Percentiles rank a stretch among this genome's conserved stretches.
Evolutionary conservation across 2,329 filamentous ascomycete species (phyloP).

Genomic region (Arthrobotrys entomopaga): DNA sequence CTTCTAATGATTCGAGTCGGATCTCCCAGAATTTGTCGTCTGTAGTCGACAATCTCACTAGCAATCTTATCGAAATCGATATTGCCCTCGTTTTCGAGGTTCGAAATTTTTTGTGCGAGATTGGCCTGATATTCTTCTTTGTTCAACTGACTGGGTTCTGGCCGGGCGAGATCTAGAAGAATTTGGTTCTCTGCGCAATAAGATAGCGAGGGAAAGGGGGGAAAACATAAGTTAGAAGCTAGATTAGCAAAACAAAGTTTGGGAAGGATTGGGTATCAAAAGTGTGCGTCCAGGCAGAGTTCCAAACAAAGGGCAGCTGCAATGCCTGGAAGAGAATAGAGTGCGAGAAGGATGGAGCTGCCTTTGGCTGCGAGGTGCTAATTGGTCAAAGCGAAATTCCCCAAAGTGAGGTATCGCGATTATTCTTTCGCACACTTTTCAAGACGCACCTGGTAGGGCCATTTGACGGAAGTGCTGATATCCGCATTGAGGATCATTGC

Average conservation of each 20-base stretch:
- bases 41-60: slow-evolving; percentile 73
- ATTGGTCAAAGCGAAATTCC: slow-evolving; percentile 13
- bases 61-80: slow-evolving; percentile 75
- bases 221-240: slow-evolving; percentile 45
- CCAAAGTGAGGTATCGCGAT: slow-evolving; percentile 5
- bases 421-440: slow-evolving; percentile 39
- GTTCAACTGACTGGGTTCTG: slow-evolving; percentile 65
- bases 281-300: slow-evolving; percentile 34
- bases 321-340: slow-evolving; percentile 17
- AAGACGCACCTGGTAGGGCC: slow-evolving; percentile 76
- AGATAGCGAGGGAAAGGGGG: slow-evolving; percentile 21
- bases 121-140: slow-evolving; percentile 72
- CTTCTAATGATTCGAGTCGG: slow-evolving; percentile 69
- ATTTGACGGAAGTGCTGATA: slow-evolving; percentile 83
- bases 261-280: neutral
- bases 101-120: slow-evolving; percentile 70
- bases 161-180: slow-evolving; percentile 76
- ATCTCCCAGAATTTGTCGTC: slow-evolving; percentile 73
- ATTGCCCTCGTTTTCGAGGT: slow-evolving; percentile 70
- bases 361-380: neutral
- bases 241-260: slow-evolving; percentile 19
- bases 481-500: slow-evolving; percentile 78
- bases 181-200: slow-evolving; percentile 73
- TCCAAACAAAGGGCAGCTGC: slow-evolving; percentile 45
- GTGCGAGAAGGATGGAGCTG: too few relatives aligned